A percentile compares a stretch with the other conserved stretches of the same genome.
These are phyloP conservation scores for Paracorniculantispora psalliotae DNA, from an alignment of 2,329 filamentous ascomycete genomes.

Conservation along the genomic window DNA sequence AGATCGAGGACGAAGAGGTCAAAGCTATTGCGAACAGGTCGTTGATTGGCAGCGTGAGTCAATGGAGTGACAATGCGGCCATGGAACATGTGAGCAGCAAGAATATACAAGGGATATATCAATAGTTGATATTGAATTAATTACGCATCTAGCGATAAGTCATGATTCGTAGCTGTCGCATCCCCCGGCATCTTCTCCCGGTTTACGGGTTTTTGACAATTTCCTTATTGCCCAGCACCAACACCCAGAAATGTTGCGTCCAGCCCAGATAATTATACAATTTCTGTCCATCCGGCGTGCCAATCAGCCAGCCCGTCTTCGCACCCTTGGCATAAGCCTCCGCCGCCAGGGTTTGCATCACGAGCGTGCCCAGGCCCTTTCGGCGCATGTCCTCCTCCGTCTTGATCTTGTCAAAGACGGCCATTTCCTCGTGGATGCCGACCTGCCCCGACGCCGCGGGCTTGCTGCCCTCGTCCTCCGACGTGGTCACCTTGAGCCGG, in stretches of 20 bases:
- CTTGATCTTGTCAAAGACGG: constrained; percentile 9
- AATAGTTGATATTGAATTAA: background rate
- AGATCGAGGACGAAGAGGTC: background rate
- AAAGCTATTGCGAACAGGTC: background rate
- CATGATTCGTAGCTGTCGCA: background rate
- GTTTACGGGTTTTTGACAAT: background rate
- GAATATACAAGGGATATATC: background rate
- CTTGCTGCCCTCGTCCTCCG: background rate
- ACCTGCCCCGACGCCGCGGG: background rate
- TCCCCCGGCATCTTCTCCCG: background rate
- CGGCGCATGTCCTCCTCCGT: constrained; percentile 10
- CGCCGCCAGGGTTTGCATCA: background rate
- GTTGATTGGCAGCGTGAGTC: constrained; percentile 2
- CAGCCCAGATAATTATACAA: constrained; percentile 17
- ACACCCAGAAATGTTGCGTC: constrained; percentile 12
- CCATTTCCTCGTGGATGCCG: background rate
- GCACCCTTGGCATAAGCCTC: background rate
- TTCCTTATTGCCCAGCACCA: background rate
- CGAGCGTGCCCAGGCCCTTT: background rate
- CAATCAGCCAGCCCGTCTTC: constrained; percentile 8
- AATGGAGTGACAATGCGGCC: constrained; percentile 3
- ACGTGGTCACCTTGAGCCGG: background rate
- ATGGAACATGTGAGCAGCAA: background rate
- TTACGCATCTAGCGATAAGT: background rate
- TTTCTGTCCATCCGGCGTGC: background rate